Evolutionary conservation across 2,329 filamentous ascomycete genomes (phyloP), one percentile per base, ranked within the genome.

Genomic region (Cytospora schulzeri): DNA sequence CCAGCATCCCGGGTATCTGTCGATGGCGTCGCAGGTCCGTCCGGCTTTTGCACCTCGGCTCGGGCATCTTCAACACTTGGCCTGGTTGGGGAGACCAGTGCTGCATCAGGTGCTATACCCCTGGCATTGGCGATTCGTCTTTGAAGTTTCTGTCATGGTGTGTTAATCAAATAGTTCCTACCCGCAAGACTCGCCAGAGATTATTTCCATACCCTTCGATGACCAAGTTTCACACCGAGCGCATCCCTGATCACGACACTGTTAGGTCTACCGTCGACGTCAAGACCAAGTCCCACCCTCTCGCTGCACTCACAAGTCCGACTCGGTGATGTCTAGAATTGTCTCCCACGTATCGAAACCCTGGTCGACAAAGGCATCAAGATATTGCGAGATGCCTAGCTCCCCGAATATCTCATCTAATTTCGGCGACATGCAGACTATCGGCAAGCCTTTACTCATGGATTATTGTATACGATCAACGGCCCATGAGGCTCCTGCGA

Each of bases 291-390:
- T 6, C n/a, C 29, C 19, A 35, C n/a, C 50, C 51, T 4, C 64
- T 50, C 55, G 8, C 17, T 57, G 28, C 53, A 78, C 88, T 74
- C 76, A 92, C 89, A 95, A 81, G 72, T 95, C 91, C 28, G 90
- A 91, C 76, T 94, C 91, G 66, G 91, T 92, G 61, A 95, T 93
- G 73, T 94, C 91, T 58, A 93, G 81, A 62, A 94, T 88, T 1
- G 89, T 93, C 38, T 92, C 90, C 91, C 91, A 94, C 14, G 88
- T 87, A 75, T 95, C 91, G 75, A 95, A 95, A 3, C 91, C 91
- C 76, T 94, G 91, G 60, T 91, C 86, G 52, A 91, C 74, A 70
- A 95, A 91, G 63, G 81, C 78, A 69, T 88, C 83, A 66, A 91
- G 84, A 78, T 95, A 94, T 77, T 93, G 90, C 78, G 86, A 81